Conservation (phyloP, 306 rosid species). For the Trichosanthes cucumerina region DNA sequence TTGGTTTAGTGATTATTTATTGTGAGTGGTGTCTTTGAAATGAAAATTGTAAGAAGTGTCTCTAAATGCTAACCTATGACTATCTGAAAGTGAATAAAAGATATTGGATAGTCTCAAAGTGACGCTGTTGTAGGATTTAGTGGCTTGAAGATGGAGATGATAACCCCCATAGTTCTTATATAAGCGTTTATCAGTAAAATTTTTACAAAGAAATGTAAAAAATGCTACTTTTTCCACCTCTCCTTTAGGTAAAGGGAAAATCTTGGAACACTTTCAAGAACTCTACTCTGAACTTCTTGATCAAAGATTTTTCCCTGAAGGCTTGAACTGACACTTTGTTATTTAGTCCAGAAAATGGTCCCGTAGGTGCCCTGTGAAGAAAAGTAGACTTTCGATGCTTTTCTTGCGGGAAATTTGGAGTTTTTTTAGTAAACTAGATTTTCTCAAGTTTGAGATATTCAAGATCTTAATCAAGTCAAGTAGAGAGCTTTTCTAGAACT, state of each 20-base stretch:
- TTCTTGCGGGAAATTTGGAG: neutral
- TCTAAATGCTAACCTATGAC: neutral
- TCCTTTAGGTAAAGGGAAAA: neutral
- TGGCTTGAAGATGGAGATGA: constrained; percentile 1
- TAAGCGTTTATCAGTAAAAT: neutral
- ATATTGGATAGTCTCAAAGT: neutral
- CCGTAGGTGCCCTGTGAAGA: neutral
- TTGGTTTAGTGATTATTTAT: neutral
- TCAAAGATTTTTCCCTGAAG: neutral
- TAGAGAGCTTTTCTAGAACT: neutral
- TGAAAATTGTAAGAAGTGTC: neutral
- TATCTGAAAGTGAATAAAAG: neutral
- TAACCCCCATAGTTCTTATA: neutral
- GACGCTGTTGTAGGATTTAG: neutral
- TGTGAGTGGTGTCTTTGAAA: neutral
- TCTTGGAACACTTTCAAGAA: neutral
- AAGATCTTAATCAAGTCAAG: neutral
- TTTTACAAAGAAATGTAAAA: neutral
- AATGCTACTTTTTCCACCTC: neutral
- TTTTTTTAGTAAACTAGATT: neutral
- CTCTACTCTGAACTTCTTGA: neutral
- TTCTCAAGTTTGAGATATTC: neutral
- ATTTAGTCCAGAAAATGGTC: neutral
- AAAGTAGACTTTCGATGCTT: neutral
- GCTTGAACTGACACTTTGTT: neutral